Percentiles rank a stretch among this genome's conserved stretches.
Conservation (phyloP, 805 yeast genomes). For the Starmerella davenportii region DNA sequence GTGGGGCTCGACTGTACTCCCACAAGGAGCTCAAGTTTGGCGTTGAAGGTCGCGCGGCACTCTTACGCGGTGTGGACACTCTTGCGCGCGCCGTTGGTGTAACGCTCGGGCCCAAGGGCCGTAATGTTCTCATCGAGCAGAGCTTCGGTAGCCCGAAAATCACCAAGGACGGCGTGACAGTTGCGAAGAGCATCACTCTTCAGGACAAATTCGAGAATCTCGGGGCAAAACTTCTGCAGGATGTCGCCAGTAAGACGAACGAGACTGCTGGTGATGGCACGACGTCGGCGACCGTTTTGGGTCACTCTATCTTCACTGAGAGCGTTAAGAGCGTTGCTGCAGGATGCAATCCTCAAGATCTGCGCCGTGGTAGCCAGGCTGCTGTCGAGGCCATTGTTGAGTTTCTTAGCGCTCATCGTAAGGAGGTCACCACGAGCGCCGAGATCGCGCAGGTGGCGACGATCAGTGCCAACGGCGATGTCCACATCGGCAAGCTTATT, state of each 20-base stretch:
- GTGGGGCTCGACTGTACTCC: constrained; percentile 23
- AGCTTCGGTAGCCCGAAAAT: constrained; percentile 93
- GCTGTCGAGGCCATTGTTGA: constrained; percentile 88
- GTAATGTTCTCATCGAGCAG: constrained; percentile 92
- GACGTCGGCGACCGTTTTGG: constrained; percentile 90
- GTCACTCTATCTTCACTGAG: constrained; percentile 88
- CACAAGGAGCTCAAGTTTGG: constrained; percentile 95
- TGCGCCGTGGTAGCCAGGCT: constrained; percentile 91
- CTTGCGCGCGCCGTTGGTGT: constrained; percentile 93
- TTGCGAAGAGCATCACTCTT: constrained; percentile 67
- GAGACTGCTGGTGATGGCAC: constrained; percentile 98
- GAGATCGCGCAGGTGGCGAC: constrained; percentile 98
- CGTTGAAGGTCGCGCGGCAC: constrained; percentile 90
- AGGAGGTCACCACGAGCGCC: constrained; percentile 80
- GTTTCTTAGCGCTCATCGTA: constrained; percentile 68
- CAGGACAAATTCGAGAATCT: constrained; percentile 86
- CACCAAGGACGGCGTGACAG: constrained; percentile 98
- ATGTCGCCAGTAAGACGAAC: constrained; percentile 92
- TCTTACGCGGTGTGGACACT: constrained; percentile 82
- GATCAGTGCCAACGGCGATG: constrained; percentile 91
- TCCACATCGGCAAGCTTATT: constrained; percentile 74
- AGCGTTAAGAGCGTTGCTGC: constrained; percentile 94
- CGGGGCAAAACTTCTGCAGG: constrained; percentile 90
- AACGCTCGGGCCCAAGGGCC: constrained; percentile 94
- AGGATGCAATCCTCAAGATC: constrained; percentile 97